Evolutionary conservation across 495 filamentous ascomycete species (phyloP).

Genomic region (Hyaloscypha variabilis): DNA sequence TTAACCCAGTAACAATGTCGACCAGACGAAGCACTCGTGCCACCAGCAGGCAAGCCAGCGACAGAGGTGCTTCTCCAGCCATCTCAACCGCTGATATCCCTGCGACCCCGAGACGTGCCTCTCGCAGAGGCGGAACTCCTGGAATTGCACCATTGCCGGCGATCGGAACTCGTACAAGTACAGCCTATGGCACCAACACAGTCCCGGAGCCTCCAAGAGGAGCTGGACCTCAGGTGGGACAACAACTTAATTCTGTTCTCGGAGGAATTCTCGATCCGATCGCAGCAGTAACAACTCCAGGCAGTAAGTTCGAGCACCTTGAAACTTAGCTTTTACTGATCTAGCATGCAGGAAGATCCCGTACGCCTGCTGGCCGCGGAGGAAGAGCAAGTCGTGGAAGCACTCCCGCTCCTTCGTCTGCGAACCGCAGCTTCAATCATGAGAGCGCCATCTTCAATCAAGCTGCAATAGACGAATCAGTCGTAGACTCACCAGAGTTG

Average conservation of each 20-base stretch:
- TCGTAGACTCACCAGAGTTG: slow-evolving; percentile 5
- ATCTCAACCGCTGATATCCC: slow-evolving; percentile 20
- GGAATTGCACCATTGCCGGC: slow-evolving; percentile 17
- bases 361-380: neutral
- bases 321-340: neutral
- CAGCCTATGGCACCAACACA: slow-evolving; percentile 30
- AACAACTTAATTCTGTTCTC: slow-evolving; percentile 16
- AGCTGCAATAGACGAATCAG: slow-evolving; percentile 26
- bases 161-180: slow-evolving; percentile 19
- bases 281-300: neutral
- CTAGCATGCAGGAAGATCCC: neutral
- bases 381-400: neutral
- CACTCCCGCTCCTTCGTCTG: neutral
- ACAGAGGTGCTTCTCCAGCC: slow-evolving; percentile 21
- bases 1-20: slow-evolving; percentile 32
- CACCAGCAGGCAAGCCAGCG: slow-evolving; percentile 25
- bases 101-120: slow-evolving; percentile 9
- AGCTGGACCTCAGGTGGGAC: neutral
- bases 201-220: slow-evolving; percentile 3
- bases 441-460: slow-evolving; percentile 40
- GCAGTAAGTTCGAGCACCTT: neutral
- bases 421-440: slow-evolving; percentile 30
- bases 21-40: slow-evolving; percentile 33
- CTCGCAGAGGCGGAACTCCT: slow-evolving; percentile 6
- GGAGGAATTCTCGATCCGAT: slow-evolving; percentile 19